Percentiles rank a stretch among this genome's conserved stretches.
Conservation (phyloP, 805 yeast species). For the Cyberlindnera galapagoensis region DNA sequence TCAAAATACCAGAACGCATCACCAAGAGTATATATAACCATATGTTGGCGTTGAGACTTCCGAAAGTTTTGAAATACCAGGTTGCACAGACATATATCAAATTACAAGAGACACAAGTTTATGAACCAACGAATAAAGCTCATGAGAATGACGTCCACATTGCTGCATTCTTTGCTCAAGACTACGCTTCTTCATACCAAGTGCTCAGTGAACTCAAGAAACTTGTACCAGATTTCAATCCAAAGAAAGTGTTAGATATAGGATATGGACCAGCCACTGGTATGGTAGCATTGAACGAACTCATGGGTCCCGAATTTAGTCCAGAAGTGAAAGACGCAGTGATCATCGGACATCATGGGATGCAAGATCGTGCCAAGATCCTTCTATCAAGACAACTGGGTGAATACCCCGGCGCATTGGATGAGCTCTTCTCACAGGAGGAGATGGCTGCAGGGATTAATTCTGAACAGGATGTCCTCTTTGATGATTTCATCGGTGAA, state of each 20-base stretch:
- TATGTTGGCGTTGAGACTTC: constrained; percentile 52
- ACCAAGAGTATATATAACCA: constrained; percentile 56
- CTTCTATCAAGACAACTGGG: constrained; percentile 62
- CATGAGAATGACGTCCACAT: constrained; percentile 74
- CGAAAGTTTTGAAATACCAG: constrained; percentile 55
- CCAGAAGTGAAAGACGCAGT: constrained; percentile 67
- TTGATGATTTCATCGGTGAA: constrained; percentile 37
- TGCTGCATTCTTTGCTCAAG: constrained; percentile 73
- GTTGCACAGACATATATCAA: constrained; percentile 51
- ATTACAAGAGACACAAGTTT: constrained; percentile 47
- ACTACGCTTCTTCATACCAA: constrained; percentile 64
- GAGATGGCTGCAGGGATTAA: constrained; percentile 16
- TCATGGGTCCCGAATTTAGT: constrained; percentile 58
- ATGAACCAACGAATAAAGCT: constrained; percentile 36
- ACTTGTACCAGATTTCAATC: constrained; percentile 54
- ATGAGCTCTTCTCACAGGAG: constrained; percentile 15
- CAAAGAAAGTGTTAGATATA: constrained; percentile 64
- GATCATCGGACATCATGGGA: constrained; percentile 60
- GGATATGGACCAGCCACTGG: constrained; percentile 94
- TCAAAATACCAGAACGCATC: constrained; percentile 50
- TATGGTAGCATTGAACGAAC: constrained; percentile 77
- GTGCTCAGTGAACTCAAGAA: constrained; percentile 60
- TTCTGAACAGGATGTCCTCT: constrained; percentile 19
- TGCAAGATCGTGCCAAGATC: constrained; percentile 77
- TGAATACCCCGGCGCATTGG: constrained; percentile 32